Evolutionary conservation across 148 eudicot species (phyloP), one percentile per base, ranked within the genome.

Genomic region (Polygonum aviculare): DNA sequence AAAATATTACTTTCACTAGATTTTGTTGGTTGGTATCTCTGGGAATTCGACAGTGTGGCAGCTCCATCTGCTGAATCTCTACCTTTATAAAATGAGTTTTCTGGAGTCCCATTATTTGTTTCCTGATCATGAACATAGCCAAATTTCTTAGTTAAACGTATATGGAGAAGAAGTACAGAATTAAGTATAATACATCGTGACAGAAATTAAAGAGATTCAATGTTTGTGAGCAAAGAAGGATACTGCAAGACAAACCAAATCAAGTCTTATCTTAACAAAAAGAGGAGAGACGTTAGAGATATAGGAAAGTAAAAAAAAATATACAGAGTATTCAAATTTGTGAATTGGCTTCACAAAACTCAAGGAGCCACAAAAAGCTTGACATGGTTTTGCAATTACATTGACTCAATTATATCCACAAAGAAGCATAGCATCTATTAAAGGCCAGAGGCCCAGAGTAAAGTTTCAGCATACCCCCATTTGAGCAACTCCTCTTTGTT

Each of bases 401-500:
- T 36, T 65, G n/a, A 65, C 41, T 65, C 44, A 5, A 65, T 33
- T 33, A n/a, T 36, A 65, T 9, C 71, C 69, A 62, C 69, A 62
- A 57, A 57, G 63, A 18, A 57, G 63, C 63, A 62, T 62, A 62
- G 36, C 69, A 62, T 62, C 19, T 10, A 19, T 55, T 5, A 19
- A 55, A 55, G 7, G 59, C 5, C 4, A 18, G 33, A n/a, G 31
- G 41, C 6, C 41, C 41, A 3, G 41, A 39, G 41, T 39, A 39
- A 39, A 39, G 73, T 26, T 33, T 51, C 78, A 52, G 77, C 85
- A 72, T 77, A 72, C 74, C 50, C 74, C 76, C 49, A 77, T 54
- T 72, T 48, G 67, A 41, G 83, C 73, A 81, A 44, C 77, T 80
- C 60, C 86, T 74, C 83, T 89, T 49, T 81, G 86, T 77, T 85